Conservation (phyloP, 2,329 filamentous ascomycete genomes). For the Ceratocystis papillata region DNA sequence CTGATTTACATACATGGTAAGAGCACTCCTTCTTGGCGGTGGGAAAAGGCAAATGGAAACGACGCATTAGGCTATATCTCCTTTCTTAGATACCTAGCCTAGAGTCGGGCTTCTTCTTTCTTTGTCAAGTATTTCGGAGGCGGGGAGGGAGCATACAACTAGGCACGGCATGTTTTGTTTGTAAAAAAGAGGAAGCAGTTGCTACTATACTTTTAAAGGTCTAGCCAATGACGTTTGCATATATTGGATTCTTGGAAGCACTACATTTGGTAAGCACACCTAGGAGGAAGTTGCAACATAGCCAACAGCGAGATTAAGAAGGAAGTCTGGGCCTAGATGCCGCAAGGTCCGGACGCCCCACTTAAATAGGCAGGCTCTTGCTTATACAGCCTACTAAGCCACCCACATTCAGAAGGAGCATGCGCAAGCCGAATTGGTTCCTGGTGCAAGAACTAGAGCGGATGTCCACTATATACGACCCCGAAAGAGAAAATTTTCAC, state of each 20-base stretch:
- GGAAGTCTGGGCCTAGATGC: background rate
- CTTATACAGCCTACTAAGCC: background rate
- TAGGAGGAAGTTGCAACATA: background rate
- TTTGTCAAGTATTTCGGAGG: background rate
- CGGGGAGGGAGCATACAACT: background rate
- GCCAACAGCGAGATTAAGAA: background rate
- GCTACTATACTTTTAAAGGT: background rate
- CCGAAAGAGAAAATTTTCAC: background rate
- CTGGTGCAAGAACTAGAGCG: background rate
- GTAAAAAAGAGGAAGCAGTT: background rate
- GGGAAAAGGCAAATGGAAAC: background rate
- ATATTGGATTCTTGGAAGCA: background rate
- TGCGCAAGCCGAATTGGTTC: background rate
- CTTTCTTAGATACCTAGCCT: background rate
- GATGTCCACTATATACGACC: background rate
- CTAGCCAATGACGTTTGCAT: background rate
- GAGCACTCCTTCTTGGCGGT: background rate
- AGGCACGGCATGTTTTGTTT: background rate
- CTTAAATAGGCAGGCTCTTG: constrained; percentile 3
- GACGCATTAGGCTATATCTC: background rate
- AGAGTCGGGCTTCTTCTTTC: background rate
- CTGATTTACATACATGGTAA: background rate
- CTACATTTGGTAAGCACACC: background rate
- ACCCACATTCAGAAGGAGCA: background rate
- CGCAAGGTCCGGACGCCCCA: background rate